Conservation (phyloP, 1,284 basidiomycete genomes). For the Flammula alnicola region DNA sequence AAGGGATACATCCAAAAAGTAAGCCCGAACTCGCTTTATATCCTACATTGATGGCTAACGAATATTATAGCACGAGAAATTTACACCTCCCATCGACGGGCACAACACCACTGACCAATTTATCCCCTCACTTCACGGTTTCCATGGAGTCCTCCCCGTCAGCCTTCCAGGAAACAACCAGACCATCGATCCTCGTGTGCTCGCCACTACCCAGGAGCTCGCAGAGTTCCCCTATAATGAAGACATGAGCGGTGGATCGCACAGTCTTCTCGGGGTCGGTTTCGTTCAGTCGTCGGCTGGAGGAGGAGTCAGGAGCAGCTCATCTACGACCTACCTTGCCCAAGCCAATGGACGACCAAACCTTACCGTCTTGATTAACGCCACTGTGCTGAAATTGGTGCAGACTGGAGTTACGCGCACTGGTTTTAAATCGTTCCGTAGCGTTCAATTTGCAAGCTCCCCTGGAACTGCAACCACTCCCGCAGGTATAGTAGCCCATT, state of each 20-base stretch:
- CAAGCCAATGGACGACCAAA: constrained; percentile 40
- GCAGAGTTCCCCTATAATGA: constrained; percentile 41
- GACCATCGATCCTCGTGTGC: constrained; percentile 36
- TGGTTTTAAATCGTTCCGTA: constrained; percentile 12
- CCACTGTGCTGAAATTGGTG: constrained; percentile 43
- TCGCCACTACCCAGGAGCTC: constrained; percentile 36
- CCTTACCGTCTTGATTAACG: constrained; percentile 46
- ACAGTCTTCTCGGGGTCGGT: constrained; percentile 42
- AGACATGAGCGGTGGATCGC: constrained; percentile 40
- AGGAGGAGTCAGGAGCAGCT: constrained; percentile 36
- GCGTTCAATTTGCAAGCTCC: constrained; percentile 15
- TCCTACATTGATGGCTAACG: background rate
- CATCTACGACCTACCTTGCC: constrained; percentile 42
- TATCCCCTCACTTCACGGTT: constrained; percentile 37
- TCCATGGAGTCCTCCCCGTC: constrained; percentile 35
- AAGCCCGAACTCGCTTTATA: background rate
- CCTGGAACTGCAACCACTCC: too few species aligned
- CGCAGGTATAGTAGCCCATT: background rate
- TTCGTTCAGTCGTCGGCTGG: constrained; percentile 38
- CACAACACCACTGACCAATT: constrained; percentile 35
- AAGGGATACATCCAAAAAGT: constrained; percentile 38
- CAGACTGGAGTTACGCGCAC: constrained; percentile 23
- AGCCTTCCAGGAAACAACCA: constrained; percentile 36
- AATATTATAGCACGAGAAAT: constrained; percentile 34
- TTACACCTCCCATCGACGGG: constrained; percentile 32